Base-by-base conservation (phyloP, 257 asterid species). In the Ligustrum vulgare region DNA sequence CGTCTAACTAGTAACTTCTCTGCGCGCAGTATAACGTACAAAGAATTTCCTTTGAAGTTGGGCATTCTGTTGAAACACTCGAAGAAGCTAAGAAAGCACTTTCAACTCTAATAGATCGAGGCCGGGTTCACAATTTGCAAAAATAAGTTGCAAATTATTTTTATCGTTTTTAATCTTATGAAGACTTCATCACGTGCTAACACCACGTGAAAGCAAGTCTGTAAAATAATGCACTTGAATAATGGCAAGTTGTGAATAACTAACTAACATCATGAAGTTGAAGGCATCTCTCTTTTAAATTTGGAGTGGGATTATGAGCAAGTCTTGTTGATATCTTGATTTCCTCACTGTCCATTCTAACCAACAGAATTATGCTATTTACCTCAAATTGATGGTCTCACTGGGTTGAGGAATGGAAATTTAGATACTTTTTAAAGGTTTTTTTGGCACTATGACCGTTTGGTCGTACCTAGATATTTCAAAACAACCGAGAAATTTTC, bases 21-120 rank as follows among this genome's bases (percentile, higher is more conserved):
- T 60, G 35, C 11, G 16, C 25, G 35, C 67, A 60, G 67, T 60
- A 8, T 60, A 60, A 60, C 20, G 67, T 60, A 12, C 67, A 60
- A 60, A 60, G 67, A 60, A 60, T 60, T 9, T 60, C 67, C 10
- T 60, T 60, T 1, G 67, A 60, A 8, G 67, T 9, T 9, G 33
- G 15, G 18, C 67, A 60, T 10, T 60, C 67, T 4, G 67, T 60
- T 60, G 67, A 60, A 11, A 60, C 67, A 60, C 67, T 60, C 8
- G 67, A 60, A 60, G 67, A 60, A 25, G 67, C 67, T 22, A 60
- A 60, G 67, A 25, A 10, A 60, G 67, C 67, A 23, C 67, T 60
- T 25, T 22, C 34, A 8, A 25, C 34, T 25, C 35, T 60, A 25
- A 60, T 60, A 9, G 35, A 60, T 4, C 13, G 35, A 11, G 35